Base-by-base conservation (phyloP, 2,329 filamentous ascomycete genomes). In the Xenoacremonium recifei region DNA sequence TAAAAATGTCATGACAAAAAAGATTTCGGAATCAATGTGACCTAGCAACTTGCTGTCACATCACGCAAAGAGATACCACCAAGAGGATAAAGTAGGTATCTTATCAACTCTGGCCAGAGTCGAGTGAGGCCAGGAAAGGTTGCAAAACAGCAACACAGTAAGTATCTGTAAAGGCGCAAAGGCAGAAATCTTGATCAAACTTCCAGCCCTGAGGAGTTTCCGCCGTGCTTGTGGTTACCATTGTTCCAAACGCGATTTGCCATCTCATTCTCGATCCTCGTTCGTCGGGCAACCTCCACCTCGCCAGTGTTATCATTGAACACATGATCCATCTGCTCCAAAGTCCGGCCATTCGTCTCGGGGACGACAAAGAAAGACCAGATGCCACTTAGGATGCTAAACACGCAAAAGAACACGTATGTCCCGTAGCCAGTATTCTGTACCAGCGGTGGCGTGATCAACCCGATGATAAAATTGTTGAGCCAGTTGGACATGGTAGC, bases 401-500 rank as follows among this genome's bases (percentile, higher is more conserved):
- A 31, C 17, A 15, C 7, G 29, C 29, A 9, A 15, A 31, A 31
- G 29, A 31, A 31, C 12, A 31, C n/a, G n/a, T 31, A 31, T 6
- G 29, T 31, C 12, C 29, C 29, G n/a, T 10, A 31, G 6, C 29
- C 29, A n/a, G n/a, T 10, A 6, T 31, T 31, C 29, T 31, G 7
- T 15, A 31, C n/a, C 7, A 31, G 7, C 17, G 40, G 35, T 12
- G 31, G 21, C 18, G 35, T 43, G 12, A 39, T 34, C 9, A 43
- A 29, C 1, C 35, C 32, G 13, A 40, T 43, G n/a, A 43, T 37
- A 12, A 46, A 43, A 20, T 43, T 46, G 15, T 37, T 37, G 9
- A 36, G 30, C 44, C 9, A 27, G 20, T 29, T 32, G 9, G 19
- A 29, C 29, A 34, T 34, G 4, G 34, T 19, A 7, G 35, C 32